phyloP scores from a whole-genome alignment of 140 eudicot species.

The Ambrosia hybrid region DNA sequence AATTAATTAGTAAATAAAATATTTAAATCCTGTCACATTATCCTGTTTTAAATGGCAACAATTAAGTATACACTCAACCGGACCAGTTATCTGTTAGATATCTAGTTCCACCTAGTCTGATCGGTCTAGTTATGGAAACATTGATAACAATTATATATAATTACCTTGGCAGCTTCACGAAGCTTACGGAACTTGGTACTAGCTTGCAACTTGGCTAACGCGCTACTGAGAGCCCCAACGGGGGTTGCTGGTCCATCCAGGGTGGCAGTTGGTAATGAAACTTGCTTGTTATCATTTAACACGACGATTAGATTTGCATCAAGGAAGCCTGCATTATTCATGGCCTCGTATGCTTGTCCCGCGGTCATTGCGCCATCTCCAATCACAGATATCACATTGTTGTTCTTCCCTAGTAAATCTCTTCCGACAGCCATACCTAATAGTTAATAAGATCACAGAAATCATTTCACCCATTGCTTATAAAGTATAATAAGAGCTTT shows the following conservation, averaged over 20 bases:
- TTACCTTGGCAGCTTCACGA: slow-evolving; percentile 90
- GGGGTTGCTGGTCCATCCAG: slow-evolving; percentile 95
- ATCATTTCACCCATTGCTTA: too few species aligned
- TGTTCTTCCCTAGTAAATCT: slow-evolving; percentile 78
- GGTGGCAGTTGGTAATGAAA: slow-evolving; percentile 90
- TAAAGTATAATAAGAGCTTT: too few species aligned
- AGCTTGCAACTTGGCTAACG: slow-evolving; percentile 71
- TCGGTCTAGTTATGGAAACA: background rate
- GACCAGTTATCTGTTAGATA: too few species aligned
- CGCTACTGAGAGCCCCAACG: slow-evolving; percentile 92
- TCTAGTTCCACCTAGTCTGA: too few species aligned
- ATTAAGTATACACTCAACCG: too few species aligned
- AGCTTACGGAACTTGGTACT: slow-evolving; percentile 78
- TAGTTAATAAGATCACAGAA: background rate
- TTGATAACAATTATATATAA: too few species aligned
- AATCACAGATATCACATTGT: slow-evolving; percentile 77
- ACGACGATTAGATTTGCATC: slow-evolving; percentile 83
- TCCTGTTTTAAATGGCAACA: too few species aligned
- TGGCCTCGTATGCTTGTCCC: slow-evolving; percentile 98
- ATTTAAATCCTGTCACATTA: too few species aligned
- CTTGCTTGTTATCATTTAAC: slow-evolving; percentile 85
- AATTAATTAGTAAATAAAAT: too few species aligned
- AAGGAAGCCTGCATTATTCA: slow-evolving; percentile 90
- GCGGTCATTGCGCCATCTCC: slow-evolving; percentile 99
- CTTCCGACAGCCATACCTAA: slow-evolving; percentile 95